Percentiles rank a stretch among this genome's conserved stretches.
Conservation (phyloP, 1,139 yeast species). For the Kodamaea fungicola region DNA sequence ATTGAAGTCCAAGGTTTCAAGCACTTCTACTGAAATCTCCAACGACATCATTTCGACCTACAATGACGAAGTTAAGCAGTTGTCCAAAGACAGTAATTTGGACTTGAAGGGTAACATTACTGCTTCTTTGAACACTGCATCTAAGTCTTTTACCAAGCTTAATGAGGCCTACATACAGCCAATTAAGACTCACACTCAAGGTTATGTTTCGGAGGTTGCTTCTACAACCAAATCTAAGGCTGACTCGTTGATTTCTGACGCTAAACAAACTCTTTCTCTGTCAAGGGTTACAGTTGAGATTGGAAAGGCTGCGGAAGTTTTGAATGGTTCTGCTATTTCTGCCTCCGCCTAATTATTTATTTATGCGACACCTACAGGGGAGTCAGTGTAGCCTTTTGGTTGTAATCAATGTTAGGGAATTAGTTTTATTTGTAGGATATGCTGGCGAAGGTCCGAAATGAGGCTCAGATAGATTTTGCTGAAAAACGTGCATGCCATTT, state of each 20-base stretch:
- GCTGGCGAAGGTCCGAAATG: too few species aligned
- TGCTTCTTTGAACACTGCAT: constrained; percentile 36
- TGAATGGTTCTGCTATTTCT: constrained; percentile 14
- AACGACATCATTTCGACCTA: constrained; percentile 32
- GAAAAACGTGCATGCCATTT: too few species aligned
- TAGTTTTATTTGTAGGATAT: too few species aligned
- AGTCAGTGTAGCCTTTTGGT: background rate
- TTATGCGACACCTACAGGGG: constrained; percentile 9
- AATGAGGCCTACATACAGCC: constrained; percentile 40
- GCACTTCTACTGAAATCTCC: constrained; percentile 30
- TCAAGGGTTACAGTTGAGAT: constrained; percentile 2
- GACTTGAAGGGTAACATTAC: constrained; percentile 26
- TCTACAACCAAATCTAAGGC: constrained; percentile 35
- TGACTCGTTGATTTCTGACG: constrained; percentile 31
- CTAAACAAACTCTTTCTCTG: constrained; percentile 20
- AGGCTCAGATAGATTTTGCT: too few species aligned
- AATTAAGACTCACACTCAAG: constrained; percentile 39
- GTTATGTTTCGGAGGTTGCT: constrained; percentile 34
- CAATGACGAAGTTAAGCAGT: constrained; percentile 27
- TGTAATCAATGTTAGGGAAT: background rate
- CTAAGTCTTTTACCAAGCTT: constrained; percentile 31
- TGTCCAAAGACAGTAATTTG: constrained; percentile 8
- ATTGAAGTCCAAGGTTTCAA: constrained; percentile 22
- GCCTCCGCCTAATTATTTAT: constrained; percentile 7
- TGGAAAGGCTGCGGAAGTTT: constrained; percentile 13